phyloP scores from a whole-genome alignment of 2,329 filamentous ascomycete species.

The Paraphoma chrysanthemicola region DNA sequence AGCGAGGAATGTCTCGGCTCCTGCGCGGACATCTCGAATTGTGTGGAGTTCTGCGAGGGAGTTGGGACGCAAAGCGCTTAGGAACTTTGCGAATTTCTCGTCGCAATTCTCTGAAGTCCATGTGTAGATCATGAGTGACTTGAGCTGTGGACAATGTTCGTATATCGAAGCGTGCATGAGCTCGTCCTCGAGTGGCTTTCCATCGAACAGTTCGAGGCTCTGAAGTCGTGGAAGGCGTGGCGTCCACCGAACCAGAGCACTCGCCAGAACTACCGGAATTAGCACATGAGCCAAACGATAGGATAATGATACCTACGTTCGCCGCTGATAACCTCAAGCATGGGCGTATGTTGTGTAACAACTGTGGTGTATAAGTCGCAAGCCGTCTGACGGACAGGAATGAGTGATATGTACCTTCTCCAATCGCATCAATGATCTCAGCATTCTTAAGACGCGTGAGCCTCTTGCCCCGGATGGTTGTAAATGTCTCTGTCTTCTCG shows the following conservation, averaged over 20 bases:
- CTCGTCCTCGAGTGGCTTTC: constrained; percentile 63
- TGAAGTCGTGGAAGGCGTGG: constrained; percentile 64
- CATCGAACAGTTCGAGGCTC: constrained; percentile 67
- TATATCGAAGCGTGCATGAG: constrained; percentile 62
- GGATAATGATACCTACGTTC: constrained; percentile 46
- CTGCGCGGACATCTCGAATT: constrained; percentile 63
- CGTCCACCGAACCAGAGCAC: constrained; percentile 65
- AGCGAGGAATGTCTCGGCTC: constrained; percentile 61
- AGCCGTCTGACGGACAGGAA: constrained; percentile 1
- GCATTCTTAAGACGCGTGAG: constrained; percentile 48
- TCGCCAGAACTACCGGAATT: constrained; percentile 53
- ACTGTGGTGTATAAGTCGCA: constrained; percentile 37
- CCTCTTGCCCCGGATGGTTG: constrained; percentile 34
- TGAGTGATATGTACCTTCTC: constrained; percentile 50
- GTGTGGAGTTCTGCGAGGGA: constrained; percentile 66
- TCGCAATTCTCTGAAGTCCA: constrained; percentile 62
- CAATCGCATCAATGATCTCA: constrained; percentile 56
- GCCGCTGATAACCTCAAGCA: constrained; percentile 66
- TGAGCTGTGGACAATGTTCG: constrained; percentile 66
- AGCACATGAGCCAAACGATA: neutral
- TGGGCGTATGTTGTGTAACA: constrained; percentile 57
- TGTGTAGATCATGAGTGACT: constrained; percentile 64
- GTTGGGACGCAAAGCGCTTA: constrained; percentile 63
- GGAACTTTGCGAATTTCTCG: constrained; percentile 64
- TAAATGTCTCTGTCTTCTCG: constrained; percentile 37